These are phyloP conservation scores for Colletotrichum tanaceti DNA, from an alignment of 2,329 filamentous ascomycete genomes.

Conservation along the genomic window DNA sequence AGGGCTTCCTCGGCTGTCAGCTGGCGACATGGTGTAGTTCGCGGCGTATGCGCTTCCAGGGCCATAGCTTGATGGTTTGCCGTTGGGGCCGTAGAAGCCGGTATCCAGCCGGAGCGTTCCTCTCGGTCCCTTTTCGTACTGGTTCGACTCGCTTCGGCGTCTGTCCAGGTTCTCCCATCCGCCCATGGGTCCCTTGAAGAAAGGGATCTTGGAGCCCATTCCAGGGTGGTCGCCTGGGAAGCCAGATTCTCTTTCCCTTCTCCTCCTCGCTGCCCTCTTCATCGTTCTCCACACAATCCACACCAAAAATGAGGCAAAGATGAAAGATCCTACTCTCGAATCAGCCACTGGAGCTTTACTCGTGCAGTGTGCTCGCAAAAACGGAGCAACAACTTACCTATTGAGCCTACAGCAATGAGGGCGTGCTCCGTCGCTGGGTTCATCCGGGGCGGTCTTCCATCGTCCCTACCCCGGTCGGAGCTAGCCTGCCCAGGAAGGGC, in stretches of 20 bases:
- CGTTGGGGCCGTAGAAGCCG: conserved; percentile 43
- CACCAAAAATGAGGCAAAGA: conserved; percentile 56
- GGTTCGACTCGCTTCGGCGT: conserved; percentile 34
- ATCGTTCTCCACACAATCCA: conserved; percentile 60
- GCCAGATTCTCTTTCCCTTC: conserved; percentile 40
- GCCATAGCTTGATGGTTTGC: conserved; percentile 24
- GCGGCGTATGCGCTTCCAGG: conserved; percentile 15
- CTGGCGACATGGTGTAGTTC: conserved; percentile 35
- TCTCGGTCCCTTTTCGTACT: conserved; percentile 44
- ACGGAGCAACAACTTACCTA: conserved; percentile 45
- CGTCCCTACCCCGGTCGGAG: conserved; percentile 15
- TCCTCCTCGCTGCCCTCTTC: conserved; percentile 52
- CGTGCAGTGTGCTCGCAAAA: no score
- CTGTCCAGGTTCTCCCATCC: conserved; percentile 50
- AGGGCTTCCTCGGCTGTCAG: conserved; percentile 32
- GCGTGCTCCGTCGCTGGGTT: conserved; percentile 48
- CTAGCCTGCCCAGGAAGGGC: conserved; percentile 33
- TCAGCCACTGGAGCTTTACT: conserved; percentile 2
- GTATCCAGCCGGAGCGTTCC: conserved; percentile 43
- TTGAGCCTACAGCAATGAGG: conserved; percentile 51
- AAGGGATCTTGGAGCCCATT: conserved; percentile 50
- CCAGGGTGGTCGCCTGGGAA: conserved; percentile 43
- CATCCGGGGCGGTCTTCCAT: conserved; percentile 39
- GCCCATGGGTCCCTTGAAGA: conserved; percentile 51
- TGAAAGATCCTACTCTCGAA: conserved; percentile 53